Evolutionary conservation across 2,329 filamentous ascomycete species (phyloP).

Genomic region (Nemania sp.): DNA sequence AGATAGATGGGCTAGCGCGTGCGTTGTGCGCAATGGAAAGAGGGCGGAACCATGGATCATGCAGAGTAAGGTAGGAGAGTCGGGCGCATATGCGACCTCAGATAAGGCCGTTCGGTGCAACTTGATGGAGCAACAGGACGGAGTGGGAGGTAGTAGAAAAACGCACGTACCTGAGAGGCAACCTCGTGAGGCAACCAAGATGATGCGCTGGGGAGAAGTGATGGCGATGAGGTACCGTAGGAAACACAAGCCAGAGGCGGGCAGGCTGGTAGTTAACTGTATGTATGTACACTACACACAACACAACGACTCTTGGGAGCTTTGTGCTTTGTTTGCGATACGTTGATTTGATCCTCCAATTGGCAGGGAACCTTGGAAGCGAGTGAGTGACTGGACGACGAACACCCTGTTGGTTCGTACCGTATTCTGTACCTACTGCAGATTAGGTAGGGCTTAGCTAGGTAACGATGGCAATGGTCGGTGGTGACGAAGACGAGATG

Average conservation of each 20-base stretch:
- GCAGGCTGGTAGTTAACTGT: not conserved
- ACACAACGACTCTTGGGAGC: conserved; percentile 14
- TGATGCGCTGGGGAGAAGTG: conserved; percentile 14
- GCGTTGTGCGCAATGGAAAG: conserved; percentile 21
- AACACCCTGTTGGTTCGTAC: conserved; percentile 34
- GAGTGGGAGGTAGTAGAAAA: conserved; percentile 11
- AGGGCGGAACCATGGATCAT: conserved; percentile 39
- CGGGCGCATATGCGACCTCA: conserved; percentile 40
- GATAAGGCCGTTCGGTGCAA: conserved; percentile 29
- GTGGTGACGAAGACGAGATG: conserved; percentile 13
- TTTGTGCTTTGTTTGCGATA: conserved; percentile 27
- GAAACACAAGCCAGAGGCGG: conserved; percentile 29
- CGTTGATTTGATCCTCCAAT: conserved; percentile 28
- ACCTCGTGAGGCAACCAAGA: conserved; percentile 23
- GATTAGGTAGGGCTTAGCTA: conserved; percentile 28
- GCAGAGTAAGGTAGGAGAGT: conserved; percentile 30
- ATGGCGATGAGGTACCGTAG: conserved; percentile 29
- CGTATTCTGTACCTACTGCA: not conserved
- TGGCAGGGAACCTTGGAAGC: conserved; percentile 9
- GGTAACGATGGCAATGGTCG: conserved; percentile 27
- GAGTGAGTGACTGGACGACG: conserved; percentile 25
- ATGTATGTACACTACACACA: conserved; percentile 15
- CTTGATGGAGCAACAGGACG: conserved; percentile 20
- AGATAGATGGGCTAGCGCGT: conserved; percentile 28
- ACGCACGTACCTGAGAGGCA: conserved; percentile 34